These are phyloP conservation scores for Capillidium rhysosporum DNA, from an alignment of 371 early-diverging fungal genomes.

Conservation along the genomic window DNA sequence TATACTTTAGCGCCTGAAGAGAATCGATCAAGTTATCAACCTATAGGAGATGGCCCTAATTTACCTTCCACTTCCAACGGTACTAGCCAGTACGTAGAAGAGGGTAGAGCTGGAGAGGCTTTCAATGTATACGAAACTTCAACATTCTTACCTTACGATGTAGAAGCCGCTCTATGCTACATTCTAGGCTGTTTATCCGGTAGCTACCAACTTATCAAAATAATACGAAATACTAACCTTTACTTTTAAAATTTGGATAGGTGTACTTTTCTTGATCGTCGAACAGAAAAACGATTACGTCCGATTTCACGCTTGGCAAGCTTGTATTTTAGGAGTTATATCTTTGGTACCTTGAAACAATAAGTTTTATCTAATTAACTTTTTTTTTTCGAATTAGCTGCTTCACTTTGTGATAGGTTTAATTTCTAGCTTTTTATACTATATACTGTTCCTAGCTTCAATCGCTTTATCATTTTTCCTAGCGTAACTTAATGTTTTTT, in stretches of 20 bases:
- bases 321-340: constrained; percentile 8
- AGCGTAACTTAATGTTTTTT: not conserved
- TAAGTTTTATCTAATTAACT: not conserved
- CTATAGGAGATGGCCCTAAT: constrained; percentile 1
- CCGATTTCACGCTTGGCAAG: constrained; percentile 74
- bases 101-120: constrained; percentile 31
- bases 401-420: constrained; percentile 14
- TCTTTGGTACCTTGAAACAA: constrained; percentile 10
- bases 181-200: constrained; percentile 46
- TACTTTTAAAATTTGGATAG: constrained; percentile 22
- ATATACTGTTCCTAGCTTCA: constrained; percentile 25
- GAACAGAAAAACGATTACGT: constrained; percentile 68
- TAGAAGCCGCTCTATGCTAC: constrained; percentile 61
- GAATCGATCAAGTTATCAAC: constrained; percentile 2
- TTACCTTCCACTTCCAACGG: too few relatives aligned
- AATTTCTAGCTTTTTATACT: constrained; percentile 27
- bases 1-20: constrained; percentile 6
- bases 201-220: constrained; percentile 11
- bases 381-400: not conserved
- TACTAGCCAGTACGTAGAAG: constrained; percentile 6
- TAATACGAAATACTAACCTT: not conserved
- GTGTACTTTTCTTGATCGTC: constrained; percentile 42
- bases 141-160: constrained; percentile 47
- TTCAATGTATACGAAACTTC: constrained; percentile 64
- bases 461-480: not conserved